These are phyloP conservation scores for Pistacia atlantica DNA, from an alignment of 345 rosid species.

Conservation along the genomic window DNA sequence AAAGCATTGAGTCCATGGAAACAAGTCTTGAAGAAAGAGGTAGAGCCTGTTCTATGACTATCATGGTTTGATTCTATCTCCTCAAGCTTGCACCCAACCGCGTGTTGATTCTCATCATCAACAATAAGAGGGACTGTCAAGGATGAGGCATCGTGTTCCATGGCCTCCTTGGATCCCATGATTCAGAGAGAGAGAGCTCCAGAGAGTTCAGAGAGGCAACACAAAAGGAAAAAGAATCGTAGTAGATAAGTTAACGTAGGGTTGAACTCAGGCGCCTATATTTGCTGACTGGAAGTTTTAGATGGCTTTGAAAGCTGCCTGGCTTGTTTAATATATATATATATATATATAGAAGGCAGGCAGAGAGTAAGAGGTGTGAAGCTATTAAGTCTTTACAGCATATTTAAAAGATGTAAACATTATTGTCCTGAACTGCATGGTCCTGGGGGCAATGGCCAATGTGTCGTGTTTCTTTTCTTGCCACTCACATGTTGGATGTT, in stretches of 20 bases:
- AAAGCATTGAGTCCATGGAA: slow-evolving; percentile 48
- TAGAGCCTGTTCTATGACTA: neutral
- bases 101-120: slow-evolving; percentile 22
- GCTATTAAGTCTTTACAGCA: neutral
- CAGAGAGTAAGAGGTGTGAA: neutral
- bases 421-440: neutral
- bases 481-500: too few species aligned
- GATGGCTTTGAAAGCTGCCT: neutral
- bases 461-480: too few species aligned
- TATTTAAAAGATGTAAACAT: neutral
- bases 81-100: slow-evolving; percentile 7
- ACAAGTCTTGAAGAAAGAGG: slow-evolving; percentile 36
- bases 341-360: neutral
- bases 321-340: neutral
- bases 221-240: neutral
- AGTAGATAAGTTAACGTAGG: neutral
- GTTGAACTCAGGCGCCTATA: neutral
- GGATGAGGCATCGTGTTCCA: neutral
- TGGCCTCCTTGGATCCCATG: neutral
- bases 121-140: slow-evolving; percentile 20
- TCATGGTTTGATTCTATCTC: slow-evolving; percentile 16
- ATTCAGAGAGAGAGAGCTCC: neutral
- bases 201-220: neutral
- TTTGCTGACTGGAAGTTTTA: neutral
- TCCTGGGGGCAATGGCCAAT: neutral